Percentiles rank a stretch among this genome's conserved stretches.
These are phyloP conservation scores for Volvox carteri DNA, from an alignment of 163 green algal genomes.

Conservation along the genomic window DNA sequence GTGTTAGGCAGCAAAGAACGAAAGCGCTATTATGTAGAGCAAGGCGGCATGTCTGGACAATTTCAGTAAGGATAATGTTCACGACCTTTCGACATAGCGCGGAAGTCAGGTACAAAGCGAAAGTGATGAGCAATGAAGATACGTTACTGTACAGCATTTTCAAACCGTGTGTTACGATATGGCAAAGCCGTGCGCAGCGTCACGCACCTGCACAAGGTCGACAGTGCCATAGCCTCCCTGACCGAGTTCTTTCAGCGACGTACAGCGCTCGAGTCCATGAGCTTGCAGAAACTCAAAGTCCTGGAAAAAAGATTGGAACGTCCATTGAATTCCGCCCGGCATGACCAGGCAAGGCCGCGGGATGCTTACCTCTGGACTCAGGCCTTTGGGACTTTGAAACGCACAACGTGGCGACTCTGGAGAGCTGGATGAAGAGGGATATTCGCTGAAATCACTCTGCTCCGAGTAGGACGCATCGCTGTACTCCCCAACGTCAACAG, in stretches of 20 bases:
- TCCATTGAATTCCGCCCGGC: too few species aligned
- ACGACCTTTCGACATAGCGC: too few species aligned
- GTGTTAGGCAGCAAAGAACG: too few species aligned
- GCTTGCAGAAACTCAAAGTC: slow-evolving; percentile 42
- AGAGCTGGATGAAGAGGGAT: background rate
- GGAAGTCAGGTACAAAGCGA: too few species aligned
- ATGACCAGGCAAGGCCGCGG: background rate
- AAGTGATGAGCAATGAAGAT: too few species aligned
- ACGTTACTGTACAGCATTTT: too few species aligned
- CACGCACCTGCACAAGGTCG: slow-evolving; percentile 47
- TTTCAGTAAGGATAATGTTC: too few species aligned
- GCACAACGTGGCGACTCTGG: background rate
- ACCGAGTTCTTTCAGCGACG: slow-evolving; percentile 36
- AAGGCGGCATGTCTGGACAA: too few species aligned
- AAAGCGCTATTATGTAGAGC: too few species aligned
- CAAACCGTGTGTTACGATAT: too few species aligned
- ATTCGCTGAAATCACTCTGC: background rate
- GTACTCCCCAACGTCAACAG: background rate
- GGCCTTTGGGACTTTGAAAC: slow-evolving; percentile 35
- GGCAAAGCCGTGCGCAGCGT: background rate
- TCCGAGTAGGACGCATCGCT: slow-evolving; percentile 19
- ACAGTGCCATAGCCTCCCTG: slow-evolving; percentile 44
- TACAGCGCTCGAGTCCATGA: slow-evolving; percentile 27
- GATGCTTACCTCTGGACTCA: background rate
- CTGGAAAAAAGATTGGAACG: background rate